Conservation (phyloP, 345 rosid genomes). For the Ceriops tagal region DNA sequence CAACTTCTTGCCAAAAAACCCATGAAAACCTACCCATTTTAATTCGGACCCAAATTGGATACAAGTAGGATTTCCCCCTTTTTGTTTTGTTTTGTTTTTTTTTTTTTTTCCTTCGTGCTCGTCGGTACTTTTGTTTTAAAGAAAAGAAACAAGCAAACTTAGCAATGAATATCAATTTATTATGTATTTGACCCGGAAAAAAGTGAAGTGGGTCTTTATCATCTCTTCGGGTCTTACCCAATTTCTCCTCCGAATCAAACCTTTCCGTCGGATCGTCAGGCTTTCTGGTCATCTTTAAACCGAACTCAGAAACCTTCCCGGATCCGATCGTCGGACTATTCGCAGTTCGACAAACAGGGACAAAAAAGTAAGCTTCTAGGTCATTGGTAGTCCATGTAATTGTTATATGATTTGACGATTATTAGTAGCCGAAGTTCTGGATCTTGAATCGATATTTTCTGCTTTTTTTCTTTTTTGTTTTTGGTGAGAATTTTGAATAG, state of each 20-base stretch:
- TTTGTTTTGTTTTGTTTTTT: not conserved
- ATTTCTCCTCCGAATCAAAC: constrained; percentile 10
- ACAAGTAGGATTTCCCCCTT: not conserved
- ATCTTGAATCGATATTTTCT: not conserved
- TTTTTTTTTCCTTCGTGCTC: too few relatives aligned
- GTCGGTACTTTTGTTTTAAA: not conserved
- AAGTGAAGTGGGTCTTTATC: constrained; percentile 2
- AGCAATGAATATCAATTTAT: too few relatives aligned
- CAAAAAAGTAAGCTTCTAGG: constrained; percentile 1
- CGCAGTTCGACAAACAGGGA: constrained; percentile 2
- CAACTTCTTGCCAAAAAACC: too few relatives aligned
- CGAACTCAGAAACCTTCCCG: constrained; percentile 36
- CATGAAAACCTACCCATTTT: not conserved
- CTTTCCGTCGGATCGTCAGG: constrained; percentile 27
- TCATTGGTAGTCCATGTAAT: not conserved
- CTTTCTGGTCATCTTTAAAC: constrained; percentile 7
- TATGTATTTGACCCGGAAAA: too few relatives aligned
- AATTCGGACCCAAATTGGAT: not conserved
- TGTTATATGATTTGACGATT: not conserved
- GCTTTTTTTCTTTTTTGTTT: too few relatives aligned
- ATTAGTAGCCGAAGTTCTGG: not conserved
- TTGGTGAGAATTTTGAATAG: too few relatives aligned
- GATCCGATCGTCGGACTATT: constrained; percentile 59
- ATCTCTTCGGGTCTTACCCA: constrained; percentile 14
- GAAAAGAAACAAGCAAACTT: too few relatives aligned